A percentile compares a stretch with the other conserved stretches of the same genome.
phyloP scores from a whole-genome alignment of 108 stramenopile species.

The Conticribra weissflogii region DNA sequence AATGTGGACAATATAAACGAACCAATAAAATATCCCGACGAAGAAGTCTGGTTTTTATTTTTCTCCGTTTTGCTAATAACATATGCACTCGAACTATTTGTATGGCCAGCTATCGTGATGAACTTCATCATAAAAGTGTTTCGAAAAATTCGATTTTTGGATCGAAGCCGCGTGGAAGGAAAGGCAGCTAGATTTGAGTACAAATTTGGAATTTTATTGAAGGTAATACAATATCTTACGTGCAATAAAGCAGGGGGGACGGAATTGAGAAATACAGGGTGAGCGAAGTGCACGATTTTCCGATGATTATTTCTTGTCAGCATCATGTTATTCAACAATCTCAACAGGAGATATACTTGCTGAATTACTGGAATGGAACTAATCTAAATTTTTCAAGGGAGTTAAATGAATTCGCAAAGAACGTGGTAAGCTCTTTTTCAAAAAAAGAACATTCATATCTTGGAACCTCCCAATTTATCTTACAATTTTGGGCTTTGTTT shows the following conservation, averaged over 20 bases:
- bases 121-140: neutral
- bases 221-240: conserved; percentile 3
- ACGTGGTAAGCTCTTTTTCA: neutral
- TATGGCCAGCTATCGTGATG: conserved; percentile 8
- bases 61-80: conserved; percentile 9
- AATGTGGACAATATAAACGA: conserved; percentile 1
- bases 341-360: neutral
- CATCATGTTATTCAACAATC: neutral
- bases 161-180: neutral
- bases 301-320: neutral
- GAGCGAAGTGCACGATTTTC: conserved; percentile 4
- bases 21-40: neutral
- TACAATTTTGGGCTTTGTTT: neutral
- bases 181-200: conserved; percentile 5
- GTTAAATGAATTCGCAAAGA: neutral
- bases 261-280: conserved; percentile 16
- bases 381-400: neutral
- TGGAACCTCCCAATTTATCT: neutral
- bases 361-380: neutral
- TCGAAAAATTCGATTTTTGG: conserved; percentile 1
- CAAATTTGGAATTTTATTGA: conserved; percentile 19
- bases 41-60: neutral
- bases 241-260: conserved; percentile 16
- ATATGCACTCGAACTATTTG: conserved; percentile 16
- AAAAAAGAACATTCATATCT: neutral